Conservation (phyloP, 352 stramenopile genomes). For the Phytophthora pini region DNA sequence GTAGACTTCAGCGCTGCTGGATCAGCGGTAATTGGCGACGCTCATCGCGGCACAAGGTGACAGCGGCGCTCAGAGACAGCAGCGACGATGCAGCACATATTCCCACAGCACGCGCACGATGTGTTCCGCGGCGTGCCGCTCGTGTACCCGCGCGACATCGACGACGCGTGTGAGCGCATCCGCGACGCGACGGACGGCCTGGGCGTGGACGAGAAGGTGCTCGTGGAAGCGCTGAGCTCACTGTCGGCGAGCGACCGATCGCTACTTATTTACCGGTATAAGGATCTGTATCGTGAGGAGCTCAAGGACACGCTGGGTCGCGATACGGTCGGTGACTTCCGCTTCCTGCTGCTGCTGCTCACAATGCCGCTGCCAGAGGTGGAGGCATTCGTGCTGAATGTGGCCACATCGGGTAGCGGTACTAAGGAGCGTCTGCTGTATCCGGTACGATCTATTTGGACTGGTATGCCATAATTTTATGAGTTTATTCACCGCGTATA, state of each 20-base stretch:
- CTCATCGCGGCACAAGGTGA: background rate
- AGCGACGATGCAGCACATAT: constrained; percentile 45
- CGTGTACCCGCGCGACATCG: constrained; percentile 53
- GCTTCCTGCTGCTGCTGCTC: constrained; percentile 70
- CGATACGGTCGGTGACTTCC: constrained; percentile 74
- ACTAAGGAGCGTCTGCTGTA: constrained; percentile 77
- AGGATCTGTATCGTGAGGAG: constrained; percentile 63
- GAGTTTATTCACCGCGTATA: constrained; percentile 1
- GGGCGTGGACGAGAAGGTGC: constrained; percentile 69
- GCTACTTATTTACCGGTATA: constrained; percentile 73
- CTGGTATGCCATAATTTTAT: background rate
- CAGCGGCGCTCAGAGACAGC: background rate
- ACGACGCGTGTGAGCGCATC: constrained; percentile 61
- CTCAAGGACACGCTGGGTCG: constrained; percentile 70
- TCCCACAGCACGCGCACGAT: constrained; percentile 47
- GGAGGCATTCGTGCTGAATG: constrained; percentile 71
- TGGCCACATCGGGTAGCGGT: constrained; percentile 54
- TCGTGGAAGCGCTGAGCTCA: constrained; percentile 57
- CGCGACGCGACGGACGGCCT: constrained; percentile 69
- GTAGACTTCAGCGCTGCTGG: too few relatives aligned
- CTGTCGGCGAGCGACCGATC: constrained; percentile 59
- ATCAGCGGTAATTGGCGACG: background rate
- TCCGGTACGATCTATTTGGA: constrained; percentile 44
- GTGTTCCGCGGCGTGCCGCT: constrained; percentile 41
- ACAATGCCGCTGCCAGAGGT: constrained; percentile 65